These are phyloP conservation scores for Xylaria nigripes DNA, from an alignment of 495 filamentous ascomycete genomes.

Conservation along the genomic window DNA sequence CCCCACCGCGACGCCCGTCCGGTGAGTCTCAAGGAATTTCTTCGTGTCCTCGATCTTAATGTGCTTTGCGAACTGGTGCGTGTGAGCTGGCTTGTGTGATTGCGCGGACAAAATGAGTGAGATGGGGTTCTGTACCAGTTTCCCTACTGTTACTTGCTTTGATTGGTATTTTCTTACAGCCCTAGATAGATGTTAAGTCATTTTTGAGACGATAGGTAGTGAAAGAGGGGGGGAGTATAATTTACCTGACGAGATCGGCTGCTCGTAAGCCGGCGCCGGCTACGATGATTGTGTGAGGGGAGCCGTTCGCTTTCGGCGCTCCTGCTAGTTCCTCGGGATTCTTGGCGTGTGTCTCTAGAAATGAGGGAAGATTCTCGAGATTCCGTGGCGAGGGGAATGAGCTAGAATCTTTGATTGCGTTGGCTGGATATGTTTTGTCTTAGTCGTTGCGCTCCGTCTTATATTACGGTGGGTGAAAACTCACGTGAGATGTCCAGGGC, in stretches of 20 bases:
- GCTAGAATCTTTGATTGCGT: slow-evolving; percentile 57
- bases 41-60: slow-evolving; percentile 89
- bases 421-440: slow-evolving; percentile 15
- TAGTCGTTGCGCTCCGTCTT: no score
- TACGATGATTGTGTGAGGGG: slow-evolving; percentile 80
- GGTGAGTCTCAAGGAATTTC: slow-evolving; percentile 58
- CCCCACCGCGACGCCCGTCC: slow-evolving; percentile 78
- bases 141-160: slow-evolving; percentile 69
- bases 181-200: slow-evolving; percentile 32
- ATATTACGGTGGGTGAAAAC: no score
- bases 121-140: slow-evolving; percentile 45
- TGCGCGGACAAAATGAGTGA: background rate
- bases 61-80: slow-evolving; percentile 77
- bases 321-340: slow-evolving; percentile 47
- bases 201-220: background rate
- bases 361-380: slow-evolving; percentile 64
- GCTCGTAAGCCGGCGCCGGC: slow-evolving; percentile 72
- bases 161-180: slow-evolving; percentile 67
- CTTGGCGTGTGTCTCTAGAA: slow-evolving; percentile 58
- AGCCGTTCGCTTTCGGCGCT: slow-evolving; percentile 60
- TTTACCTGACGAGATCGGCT: slow-evolving; percentile 65
- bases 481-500: slow-evolving; percentile 76
- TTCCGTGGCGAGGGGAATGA: slow-evolving; percentile 55
- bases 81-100: background rate
- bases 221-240: background rate